A percentile compares a stretch with the other conserved stretches of the same genome.
Conservation (phyloP, 345 rosid genomes). For the Balakata baccata region DNA sequence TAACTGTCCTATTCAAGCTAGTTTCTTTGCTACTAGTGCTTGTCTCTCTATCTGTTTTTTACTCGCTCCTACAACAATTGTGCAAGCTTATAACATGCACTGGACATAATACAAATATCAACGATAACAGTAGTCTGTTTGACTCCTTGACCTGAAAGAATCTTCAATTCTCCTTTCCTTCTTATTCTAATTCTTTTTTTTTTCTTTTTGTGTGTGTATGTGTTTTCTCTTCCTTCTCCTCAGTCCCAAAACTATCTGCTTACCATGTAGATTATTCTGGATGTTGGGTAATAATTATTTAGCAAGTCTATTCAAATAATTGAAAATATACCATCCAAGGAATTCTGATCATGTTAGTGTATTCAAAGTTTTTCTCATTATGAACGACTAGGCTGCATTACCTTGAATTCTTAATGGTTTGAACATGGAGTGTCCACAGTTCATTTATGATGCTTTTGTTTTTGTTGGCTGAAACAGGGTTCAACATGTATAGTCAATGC, state of each 20-base stretch:
- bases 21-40: not conserved
- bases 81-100: not conserved
- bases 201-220: no score
- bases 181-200: no score
- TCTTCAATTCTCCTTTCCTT: no score
- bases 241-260: not conserved
- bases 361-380: not conserved
- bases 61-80: not conserved
- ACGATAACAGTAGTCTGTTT: not conserved
- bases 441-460: conserved; percentile 15
- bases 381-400: not conserved
- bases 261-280: not conserved
- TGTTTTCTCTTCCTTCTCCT: not conserved
- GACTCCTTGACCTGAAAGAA: not conserved
- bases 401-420: not conserved
- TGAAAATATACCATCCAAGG: not conserved
- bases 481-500: conserved; percentile 91
- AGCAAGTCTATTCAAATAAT: not conserved
- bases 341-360: not conserved
- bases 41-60: not conserved
- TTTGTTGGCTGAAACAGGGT: conserved; percentile 48
- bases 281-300: not conserved
- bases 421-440: not conserved
- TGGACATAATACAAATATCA: not conserved
- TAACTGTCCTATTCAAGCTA: not conserved